Evolutionary conservation across 2,329 filamentous ascomycete species (phyloP).

Genomic region (Rutstroemia sp.): DNA sequence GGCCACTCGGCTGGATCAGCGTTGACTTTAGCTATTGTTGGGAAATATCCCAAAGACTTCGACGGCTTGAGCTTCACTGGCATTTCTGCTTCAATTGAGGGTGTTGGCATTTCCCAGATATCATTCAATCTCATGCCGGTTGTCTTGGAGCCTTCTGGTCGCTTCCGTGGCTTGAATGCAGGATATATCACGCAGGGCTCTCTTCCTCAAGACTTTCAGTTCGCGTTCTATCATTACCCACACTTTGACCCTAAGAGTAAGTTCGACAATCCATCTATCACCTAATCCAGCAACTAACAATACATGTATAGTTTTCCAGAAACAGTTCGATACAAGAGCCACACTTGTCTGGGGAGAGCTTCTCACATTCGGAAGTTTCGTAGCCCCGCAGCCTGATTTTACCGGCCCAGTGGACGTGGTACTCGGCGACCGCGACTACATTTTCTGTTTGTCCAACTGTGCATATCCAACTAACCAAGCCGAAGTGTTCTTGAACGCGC

Average conservation of each 20-base stretch:
- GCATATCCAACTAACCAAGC: background rate
- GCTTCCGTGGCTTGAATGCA: too few species aligned
- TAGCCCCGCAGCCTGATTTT: background rate
- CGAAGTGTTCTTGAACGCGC: background rate
- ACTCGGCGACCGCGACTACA: background rate
- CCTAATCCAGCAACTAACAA: too few species aligned
- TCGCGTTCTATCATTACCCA: too few species aligned
- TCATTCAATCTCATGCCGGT: background rate
- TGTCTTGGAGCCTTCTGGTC: background rate
- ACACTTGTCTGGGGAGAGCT: background rate
- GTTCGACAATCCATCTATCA: too few species aligned
- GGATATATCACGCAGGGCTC: too few species aligned
- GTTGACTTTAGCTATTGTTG: background rate
- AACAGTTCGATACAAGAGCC: background rate
- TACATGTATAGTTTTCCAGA: too few species aligned
- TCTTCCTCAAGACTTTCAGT: too few species aligned
- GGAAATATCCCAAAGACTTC: background rate
- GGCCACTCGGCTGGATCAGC: background rate
- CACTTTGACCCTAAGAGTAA: too few species aligned
- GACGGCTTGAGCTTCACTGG: background rate
- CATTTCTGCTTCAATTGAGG: background rate
- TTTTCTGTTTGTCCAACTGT: background rate
- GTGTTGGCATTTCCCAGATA: background rate
- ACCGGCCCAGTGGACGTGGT: background rate
- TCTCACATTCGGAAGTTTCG: background rate